Conservation (phyloP, 73 alveolate genomes). For the Loxodes magnus region DNA sequence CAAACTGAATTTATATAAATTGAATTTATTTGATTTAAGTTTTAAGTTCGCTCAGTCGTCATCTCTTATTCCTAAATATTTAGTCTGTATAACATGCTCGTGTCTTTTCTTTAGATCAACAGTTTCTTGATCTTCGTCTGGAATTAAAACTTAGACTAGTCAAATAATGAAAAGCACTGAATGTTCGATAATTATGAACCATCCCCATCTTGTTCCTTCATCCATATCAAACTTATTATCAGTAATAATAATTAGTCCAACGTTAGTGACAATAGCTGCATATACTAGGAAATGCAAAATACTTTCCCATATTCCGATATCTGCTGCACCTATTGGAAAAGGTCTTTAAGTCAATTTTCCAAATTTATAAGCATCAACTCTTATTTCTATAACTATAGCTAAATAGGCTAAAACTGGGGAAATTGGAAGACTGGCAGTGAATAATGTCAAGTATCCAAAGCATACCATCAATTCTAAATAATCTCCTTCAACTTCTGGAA, state of each 20-base stretch:
- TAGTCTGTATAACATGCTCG: no score
- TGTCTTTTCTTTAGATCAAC: no score
- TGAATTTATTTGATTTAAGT: no score
- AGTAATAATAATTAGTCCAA: constrained; percentile 2
- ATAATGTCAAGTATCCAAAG: constrained; percentile 7
- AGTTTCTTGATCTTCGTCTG: no score
- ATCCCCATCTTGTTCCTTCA: not conserved
- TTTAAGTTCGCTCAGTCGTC: no score
- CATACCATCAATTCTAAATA: constrained; percentile 8
- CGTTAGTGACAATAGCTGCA: constrained; percentile 6
- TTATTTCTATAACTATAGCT: constrained; percentile 8
- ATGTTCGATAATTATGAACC: constrained; percentile 2
- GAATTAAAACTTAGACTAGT: no score
- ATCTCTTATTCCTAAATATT: no score
- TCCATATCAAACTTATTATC: not conserved
- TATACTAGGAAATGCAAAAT: constrained; percentile 1
- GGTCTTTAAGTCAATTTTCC: constrained; percentile 4
- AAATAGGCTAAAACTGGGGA: constrained; percentile 2
- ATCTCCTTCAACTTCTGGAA: not conserved
- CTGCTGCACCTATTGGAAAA: not conserved
- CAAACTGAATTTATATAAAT: no score
- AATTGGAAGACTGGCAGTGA: constrained; percentile 1
- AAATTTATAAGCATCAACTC: constrained; percentile 12
- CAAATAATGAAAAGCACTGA: no score
- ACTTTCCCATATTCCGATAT: constrained; percentile 8